Percentiles rank a stretch among this genome's conserved stretches.
phyloP scores from a whole-genome alignment of 2,329 filamentous ascomycete genomes.

The Penicillium occitanis region DNA sequence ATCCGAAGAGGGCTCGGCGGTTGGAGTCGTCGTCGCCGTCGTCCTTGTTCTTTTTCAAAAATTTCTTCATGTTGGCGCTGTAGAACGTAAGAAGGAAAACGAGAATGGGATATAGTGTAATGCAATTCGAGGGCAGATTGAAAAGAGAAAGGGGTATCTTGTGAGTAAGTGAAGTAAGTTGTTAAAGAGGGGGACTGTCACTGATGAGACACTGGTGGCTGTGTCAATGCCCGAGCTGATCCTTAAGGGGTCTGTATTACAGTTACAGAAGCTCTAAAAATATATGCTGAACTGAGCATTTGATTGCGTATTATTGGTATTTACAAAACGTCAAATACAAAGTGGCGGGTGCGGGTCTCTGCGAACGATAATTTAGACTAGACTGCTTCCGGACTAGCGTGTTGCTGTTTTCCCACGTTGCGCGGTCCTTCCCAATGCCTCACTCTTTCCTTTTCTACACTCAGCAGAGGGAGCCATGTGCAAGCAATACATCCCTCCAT shows the following conservation, averaged over 20 bases:
- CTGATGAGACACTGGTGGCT: slow-evolving; percentile 16
- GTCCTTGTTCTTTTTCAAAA: slow-evolving; percentile 56
- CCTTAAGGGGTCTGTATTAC: slow-evolving; percentile 14
- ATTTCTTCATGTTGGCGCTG: slow-evolving; percentile 26
- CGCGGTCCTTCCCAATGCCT: slow-evolving; percentile 2
- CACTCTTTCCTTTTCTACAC: slow-evolving; percentile 1
- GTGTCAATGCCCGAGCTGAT: slow-evolving; percentile 13
- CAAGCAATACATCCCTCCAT: slow-evolving; percentile 21
- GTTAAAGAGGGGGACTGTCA: background rate
- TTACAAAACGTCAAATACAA: background rate
- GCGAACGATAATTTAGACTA: background rate
- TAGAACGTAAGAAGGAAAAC: background rate
- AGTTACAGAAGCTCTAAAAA: background rate
- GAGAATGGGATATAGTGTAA: background rate
- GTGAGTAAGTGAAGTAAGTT: background rate
- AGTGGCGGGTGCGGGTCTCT: slow-evolving; percentile 1
- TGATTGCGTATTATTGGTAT: background rate
- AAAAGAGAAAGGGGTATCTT: slow-evolving; percentile 15
- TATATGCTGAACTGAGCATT: background rate
- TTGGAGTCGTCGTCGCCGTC: slow-evolving; percentile 51
- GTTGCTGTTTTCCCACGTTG: background rate
- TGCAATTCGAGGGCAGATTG: background rate
- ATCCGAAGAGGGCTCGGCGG: slow-evolving; percentile 60
- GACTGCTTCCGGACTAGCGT: background rate
- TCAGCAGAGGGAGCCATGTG: slow-evolving; percentile 22